Conservation (phyloP, 768 basidiomycete species). For the Pleurotus sapidus region DNA sequence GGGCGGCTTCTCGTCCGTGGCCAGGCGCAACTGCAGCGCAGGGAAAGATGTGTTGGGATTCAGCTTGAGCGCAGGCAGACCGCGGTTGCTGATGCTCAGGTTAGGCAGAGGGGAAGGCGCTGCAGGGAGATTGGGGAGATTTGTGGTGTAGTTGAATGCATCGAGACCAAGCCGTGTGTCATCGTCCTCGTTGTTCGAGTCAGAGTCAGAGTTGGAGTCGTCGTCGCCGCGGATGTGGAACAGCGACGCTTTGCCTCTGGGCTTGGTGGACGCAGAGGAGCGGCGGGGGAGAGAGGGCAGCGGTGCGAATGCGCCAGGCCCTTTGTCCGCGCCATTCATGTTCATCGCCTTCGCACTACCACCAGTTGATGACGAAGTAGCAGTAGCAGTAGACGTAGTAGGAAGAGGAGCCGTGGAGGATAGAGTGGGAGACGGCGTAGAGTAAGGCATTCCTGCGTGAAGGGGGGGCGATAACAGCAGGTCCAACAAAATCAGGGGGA, state of each 20-base stretch:
- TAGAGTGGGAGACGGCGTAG: neutral
- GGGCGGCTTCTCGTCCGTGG: constrained; percentile 23
- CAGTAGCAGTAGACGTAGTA: too few species aligned
- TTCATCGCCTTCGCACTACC: neutral
- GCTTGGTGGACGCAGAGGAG: constrained; percentile 7
- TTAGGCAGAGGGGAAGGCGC: too few species aligned
- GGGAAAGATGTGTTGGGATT: constrained; percentile 19
- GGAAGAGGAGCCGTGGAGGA: too few species aligned
- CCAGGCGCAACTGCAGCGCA: constrained; percentile 14
- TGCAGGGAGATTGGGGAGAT: constrained; percentile 10
- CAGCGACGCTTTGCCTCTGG: constrained; percentile 10
- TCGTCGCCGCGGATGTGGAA: constrained; percentile 38
- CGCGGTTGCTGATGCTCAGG: too few species aligned
- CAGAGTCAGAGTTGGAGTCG: constrained; percentile 28
- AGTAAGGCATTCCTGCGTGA: neutral
- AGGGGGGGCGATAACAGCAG: neutral
- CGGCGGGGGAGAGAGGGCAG: constrained; percentile 45
- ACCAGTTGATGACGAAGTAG: too few species aligned
- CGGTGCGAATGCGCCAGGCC: constrained; percentile 46
- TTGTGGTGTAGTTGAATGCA: constrained; percentile 8
- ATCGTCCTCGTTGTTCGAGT: constrained; percentile 18
- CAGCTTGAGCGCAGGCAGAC: constrained; percentile 8
- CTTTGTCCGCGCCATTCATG: constrained; percentile 29
- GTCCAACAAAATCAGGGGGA: neutral
- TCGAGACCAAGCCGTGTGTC: neutral